Conservation (phyloP, 441 rosid species). For the Theobroma grandiflorum region DNA sequence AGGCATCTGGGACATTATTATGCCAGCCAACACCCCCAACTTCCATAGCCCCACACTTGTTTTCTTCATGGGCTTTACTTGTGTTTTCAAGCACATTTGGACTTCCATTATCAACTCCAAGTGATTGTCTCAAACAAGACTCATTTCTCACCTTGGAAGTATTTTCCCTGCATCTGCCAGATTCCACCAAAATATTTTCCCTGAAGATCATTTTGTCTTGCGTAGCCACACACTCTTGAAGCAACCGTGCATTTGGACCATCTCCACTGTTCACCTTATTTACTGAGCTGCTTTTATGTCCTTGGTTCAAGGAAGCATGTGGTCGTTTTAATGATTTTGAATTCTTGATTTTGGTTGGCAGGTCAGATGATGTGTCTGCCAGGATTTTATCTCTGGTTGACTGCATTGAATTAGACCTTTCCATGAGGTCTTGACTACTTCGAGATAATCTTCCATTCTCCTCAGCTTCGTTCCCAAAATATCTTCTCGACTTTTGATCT, state of each 20-base stretch:
- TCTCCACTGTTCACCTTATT: conserved; percentile 28
- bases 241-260: conserved; percentile 26
- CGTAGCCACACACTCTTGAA: conserved; percentile 28
- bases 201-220: conserved; percentile 34
- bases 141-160: conserved; percentile 43
- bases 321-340: conserved; percentile 39
- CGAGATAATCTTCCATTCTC: conserved; percentile 33
- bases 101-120: conserved; percentile 39
- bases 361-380: conserved; percentile 33
- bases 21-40: conserved; percentile 28
- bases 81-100: conserved; percentile 39
- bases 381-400: conserved; percentile 34
- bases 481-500: conserved; percentile 36
- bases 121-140: conserved; percentile 35
- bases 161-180: conserved; percentile 36
- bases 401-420: conserved; percentile 32
- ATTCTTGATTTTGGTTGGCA: conserved; percentile 31
- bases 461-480: conserved; percentile 27
- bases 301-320: conserved; percentile 40
- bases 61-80: conserved; percentile 32
- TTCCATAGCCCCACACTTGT: conserved; percentile 20
- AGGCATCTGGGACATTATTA: conserved; percentile 30
- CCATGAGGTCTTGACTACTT: conserved; percentile 30
- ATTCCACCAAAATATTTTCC: conserved; percentile 38
- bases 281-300: conserved; percentile 33